Evolutionary conservation across 2,329 filamentous ascomycete species (phyloP).

Genomic region (Mycocentrospora acerina): DNA sequence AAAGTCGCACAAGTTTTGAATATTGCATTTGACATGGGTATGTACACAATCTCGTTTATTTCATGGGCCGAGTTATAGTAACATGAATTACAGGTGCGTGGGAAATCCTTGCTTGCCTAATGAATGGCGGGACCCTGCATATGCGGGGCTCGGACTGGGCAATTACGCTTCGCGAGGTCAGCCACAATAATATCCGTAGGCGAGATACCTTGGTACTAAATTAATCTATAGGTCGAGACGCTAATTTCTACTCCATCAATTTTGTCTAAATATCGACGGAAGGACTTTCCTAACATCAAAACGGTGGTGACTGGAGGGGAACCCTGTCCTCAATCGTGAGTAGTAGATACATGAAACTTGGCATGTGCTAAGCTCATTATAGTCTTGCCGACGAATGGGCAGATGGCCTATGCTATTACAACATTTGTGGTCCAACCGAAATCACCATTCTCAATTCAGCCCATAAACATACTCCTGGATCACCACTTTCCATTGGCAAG

Average conservation of each 20-base stretch:
- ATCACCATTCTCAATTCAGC: constrained; percentile 62
- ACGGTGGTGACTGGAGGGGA: constrained; percentile 59
- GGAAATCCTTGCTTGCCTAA: constrained; percentile 60
- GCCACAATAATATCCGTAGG: not conserved
- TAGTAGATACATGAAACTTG: not conserved
- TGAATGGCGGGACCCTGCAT: constrained; percentile 60
- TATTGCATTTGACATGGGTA: constrained; percentile 64
- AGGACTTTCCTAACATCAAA: constrained; percentile 54
- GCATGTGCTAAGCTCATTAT: constrained; percentile 1
- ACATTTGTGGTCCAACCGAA: constrained; percentile 63
- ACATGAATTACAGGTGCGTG: constrained; percentile 51
- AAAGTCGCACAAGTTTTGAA: constrained; percentile 59
- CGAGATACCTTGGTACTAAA: constrained; percentile 9
- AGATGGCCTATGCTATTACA: constrained; percentile 44
- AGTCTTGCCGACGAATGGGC: constrained; percentile 61
- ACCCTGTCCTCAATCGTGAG: constrained; percentile 50
- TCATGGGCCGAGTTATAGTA: not conserved
- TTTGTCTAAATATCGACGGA: constrained; percentile 52
- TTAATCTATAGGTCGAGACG: constrained; percentile 48
- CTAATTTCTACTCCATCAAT: constrained; percentile 60
- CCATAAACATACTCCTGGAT: constrained; percentile 51
- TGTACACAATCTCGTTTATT: constrained; percentile 19
- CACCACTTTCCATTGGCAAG: constrained; percentile 55
- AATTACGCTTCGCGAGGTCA: constrained; percentile 49
- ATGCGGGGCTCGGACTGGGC: constrained; percentile 56